A percentile compares a stretch with the other conserved stretches of the same genome.
Conservation (phyloP, 495 filamentous ascomycete genomes). For the Polyplosphaeria fusca region DNA sequence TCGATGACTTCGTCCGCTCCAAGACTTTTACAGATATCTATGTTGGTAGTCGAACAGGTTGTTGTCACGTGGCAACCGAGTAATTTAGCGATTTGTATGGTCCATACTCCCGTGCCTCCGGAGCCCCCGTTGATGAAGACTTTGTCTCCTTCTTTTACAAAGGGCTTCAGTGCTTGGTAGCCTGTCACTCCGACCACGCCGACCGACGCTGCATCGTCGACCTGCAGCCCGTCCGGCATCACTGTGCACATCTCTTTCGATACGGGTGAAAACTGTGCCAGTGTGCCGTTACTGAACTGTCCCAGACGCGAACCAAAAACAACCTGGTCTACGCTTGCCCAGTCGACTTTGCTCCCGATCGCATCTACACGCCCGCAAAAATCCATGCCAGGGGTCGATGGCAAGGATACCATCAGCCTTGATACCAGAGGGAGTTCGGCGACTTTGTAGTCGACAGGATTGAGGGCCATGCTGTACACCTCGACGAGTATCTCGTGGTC, state of each 20-base stretch:
- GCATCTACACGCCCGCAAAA: constrained; percentile 36
- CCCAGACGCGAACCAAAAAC: constrained; percentile 35
- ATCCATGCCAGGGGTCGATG: constrained; percentile 35
- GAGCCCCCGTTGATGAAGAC: constrained; percentile 46
- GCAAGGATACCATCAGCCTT: constrained; percentile 22
- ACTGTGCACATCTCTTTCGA: constrained; percentile 14
- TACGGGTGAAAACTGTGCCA: constrained; percentile 34
- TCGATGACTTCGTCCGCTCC: constrained; percentile 57
- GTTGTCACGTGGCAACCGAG: constrained; percentile 50
- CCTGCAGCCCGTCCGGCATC: constrained; percentile 31
- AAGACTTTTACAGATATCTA: constrained; percentile 48
- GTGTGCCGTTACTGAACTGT: constrained; percentile 20
- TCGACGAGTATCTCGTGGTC: constrained; percentile 32
- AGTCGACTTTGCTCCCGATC: constrained; percentile 14
- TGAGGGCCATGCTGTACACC: constrained; percentile 36
- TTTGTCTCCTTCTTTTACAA: constrained; percentile 35
- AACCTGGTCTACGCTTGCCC: constrained; percentile 31
- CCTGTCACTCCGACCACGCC: constrained; percentile 37
- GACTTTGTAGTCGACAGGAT: constrained; percentile 40
- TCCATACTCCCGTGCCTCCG: constrained; percentile 51
- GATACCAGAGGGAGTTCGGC: constrained; percentile 30
- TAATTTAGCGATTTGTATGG: constrained; percentile 54
- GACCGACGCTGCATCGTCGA: constrained; percentile 34
- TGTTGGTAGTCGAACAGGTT: constrained; percentile 57
- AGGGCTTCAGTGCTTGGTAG: constrained; percentile 31